Evolutionary conservation across 768 basidiomycete genomes (phyloP).

Genomic region (Omphalotus guepiniiformis): DNA sequence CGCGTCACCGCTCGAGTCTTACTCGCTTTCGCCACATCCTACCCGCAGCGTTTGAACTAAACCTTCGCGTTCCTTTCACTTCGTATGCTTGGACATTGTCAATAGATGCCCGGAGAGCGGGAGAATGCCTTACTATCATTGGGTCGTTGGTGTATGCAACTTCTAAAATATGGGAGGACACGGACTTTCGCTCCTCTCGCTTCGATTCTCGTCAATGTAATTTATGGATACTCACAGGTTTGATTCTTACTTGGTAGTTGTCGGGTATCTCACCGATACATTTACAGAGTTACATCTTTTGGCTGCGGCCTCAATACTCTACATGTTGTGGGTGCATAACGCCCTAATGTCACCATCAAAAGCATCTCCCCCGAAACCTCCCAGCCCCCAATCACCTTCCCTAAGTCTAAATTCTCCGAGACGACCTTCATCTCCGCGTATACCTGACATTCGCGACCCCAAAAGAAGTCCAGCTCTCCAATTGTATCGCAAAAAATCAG

Average conservation of each 20-base stretch:
- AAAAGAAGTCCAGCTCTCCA: constrained; percentile 29
- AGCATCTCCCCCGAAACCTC: neutral
- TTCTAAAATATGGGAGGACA: constrained; percentile 33
- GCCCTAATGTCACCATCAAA: constrained; percentile 20
- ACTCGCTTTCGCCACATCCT: constrained; percentile 32
- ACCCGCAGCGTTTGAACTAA: constrained; percentile 44
- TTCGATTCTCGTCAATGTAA: constrained; percentile 21
- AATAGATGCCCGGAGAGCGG: constrained; percentile 59
- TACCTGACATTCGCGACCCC: constrained; percentile 41
- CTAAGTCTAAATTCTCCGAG: neutral
- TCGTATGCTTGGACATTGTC: constrained; percentile 40
- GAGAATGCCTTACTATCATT: constrained; percentile 64
- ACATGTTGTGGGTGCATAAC: constrained; percentile 60
- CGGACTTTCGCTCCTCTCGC: constrained; percentile 25
- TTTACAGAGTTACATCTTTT: constrained; percentile 55
- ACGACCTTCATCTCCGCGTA: constrained; percentile 38
- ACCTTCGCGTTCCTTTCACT: constrained; percentile 39
- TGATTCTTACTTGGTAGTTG: constrained; percentile 7
- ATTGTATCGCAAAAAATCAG: constrained; percentile 32
- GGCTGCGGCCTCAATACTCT: constrained; percentile 49
- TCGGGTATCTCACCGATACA: constrained; percentile 4
- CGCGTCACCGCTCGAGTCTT: constrained; percentile 34
- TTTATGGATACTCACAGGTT: constrained; percentile 52
- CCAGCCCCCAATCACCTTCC: neutral
- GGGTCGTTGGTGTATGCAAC: constrained; percentile 56